These are phyloP conservation scores for Magnusiomyces tetraspermus DNA, from an alignment of 1,139 yeast genomes.

Conservation along the genomic window DNA sequence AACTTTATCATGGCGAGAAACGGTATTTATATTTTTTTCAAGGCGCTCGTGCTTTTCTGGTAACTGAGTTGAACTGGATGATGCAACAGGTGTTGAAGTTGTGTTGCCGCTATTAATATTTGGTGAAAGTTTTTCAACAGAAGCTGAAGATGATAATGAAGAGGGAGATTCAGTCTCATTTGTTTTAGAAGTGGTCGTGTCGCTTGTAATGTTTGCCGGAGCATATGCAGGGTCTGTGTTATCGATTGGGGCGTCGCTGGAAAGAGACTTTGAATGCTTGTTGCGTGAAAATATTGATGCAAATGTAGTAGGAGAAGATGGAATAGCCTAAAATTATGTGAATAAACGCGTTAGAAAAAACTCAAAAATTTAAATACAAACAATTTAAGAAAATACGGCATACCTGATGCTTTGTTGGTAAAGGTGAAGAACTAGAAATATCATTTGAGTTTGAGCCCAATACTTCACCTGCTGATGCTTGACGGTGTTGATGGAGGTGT, in stretches of 20 bases:
- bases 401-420: background rate
- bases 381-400: background rate
- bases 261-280: constrained; percentile 49
- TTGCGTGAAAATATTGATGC: constrained; percentile 44
- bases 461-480: background rate
- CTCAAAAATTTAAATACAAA: no score
- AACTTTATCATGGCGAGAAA: constrained; percentile 5
- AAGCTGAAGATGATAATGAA: background rate
- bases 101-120: background rate
- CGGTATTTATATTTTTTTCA: background rate
- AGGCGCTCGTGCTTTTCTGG: background rate
- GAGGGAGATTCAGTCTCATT: background rate
- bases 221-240: background rate
- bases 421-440: no score
- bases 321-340: constrained; percentile 24
- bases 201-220: no score
- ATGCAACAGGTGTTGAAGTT: background rate
- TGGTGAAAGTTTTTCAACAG: background rate
- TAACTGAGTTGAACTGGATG: background rate
- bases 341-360: no score
- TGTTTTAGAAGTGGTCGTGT: background rate
- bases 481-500: background rate
- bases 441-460: no score
- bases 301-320: constrained; percentile 37
- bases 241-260: constrained; percentile 42